Evolutionary conservation across 495 filamentous ascomycete genomes (phyloP), one percentile per base, ranked within the genome.

Genomic region (Chaetomidium leptoderma): DNA sequence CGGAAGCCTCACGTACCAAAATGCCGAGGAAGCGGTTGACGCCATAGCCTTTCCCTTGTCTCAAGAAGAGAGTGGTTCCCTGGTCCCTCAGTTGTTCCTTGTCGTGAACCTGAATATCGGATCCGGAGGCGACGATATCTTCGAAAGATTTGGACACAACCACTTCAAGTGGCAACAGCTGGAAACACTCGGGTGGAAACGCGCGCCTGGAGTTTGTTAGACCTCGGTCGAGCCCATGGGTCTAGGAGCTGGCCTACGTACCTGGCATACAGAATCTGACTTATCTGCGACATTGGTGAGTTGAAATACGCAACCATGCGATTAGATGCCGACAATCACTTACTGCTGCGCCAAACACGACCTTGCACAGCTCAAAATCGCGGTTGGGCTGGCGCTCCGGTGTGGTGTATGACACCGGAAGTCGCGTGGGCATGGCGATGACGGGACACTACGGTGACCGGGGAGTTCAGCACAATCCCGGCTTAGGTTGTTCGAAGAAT

Each of bases 221-320:
- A 5, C 30, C 13, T 21, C 1, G 14, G 33, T 40, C 6, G 39
- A 6, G 17, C 2, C 4, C 19, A 24, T n/a, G 16, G 10, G n/a
- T 14, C 3, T 6, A 14, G 13, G 30, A 23, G 8, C 11, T 30
- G n/a, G n/a, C n/a, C n/a, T n/a, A n/a, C 42, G 3, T 46, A 68
- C 66, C 64, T 62, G 26, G 59, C 57, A 37, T 61, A 67, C 6
- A 69, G 42, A 13, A 69, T 53, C 39, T 69, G 64, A 30, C 66
- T 69, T 49, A 63, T 39, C 64, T 30, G 49, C 21, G n/a, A 6
- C 2, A 13, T 7, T 46, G 35, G 47, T 55, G 33, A 57, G 49
- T 32, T 0, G 23, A 40, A 16, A 26, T 24, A 8, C 8, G 32
- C 19, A 33, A 29, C 6, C 5, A 11, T 6, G 4, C 17, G 4